These are phyloP conservation scores for Nakaseomyces glabratus DNA, from an alignment of 1,139 yeast species.

Conservation along the genomic window DNA sequence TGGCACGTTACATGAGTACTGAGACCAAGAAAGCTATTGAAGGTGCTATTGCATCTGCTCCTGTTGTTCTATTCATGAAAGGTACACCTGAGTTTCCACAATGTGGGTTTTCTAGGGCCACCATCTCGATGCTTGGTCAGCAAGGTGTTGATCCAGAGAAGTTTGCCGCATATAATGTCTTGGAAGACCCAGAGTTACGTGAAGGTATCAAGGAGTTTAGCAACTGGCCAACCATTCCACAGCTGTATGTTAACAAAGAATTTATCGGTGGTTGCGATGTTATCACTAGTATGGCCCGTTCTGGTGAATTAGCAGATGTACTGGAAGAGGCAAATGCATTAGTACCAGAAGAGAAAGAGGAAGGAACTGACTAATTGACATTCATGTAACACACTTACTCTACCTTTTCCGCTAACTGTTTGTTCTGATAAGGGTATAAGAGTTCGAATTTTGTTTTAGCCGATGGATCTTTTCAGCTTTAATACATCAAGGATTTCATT, in stretches of 20 bases:
- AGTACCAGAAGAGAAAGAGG: slow-evolving; percentile 59
- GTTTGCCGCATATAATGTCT: slow-evolving; percentile 93
- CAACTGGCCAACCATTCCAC: slow-evolving; percentile 61
- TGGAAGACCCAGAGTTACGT: slow-evolving; percentile 90
- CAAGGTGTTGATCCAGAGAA: slow-evolving; percentile 95
- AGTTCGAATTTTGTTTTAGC: no score
- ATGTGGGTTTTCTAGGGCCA: slow-evolving; percentile 95
- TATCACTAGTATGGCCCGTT: slow-evolving; percentile 80
- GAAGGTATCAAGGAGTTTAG: slow-evolving; percentile 89
- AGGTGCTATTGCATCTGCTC: slow-evolving; percentile 75
- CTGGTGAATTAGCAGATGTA: slow-evolving; percentile 82
- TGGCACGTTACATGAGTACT: slow-evolving; percentile 40
- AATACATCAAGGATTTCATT: no score
- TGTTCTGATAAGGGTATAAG: no score
- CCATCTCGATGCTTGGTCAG: slow-evolving; percentile 86
- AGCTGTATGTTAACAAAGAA: slow-evolving; percentile 59
- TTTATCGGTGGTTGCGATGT: slow-evolving; percentile 98
- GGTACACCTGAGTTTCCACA: slow-evolving; percentile 98
- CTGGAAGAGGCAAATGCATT: slow-evolving; percentile 73
- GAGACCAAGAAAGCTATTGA: slow-evolving; percentile 80
- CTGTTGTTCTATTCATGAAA: slow-evolving; percentile 91
- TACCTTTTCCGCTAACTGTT: no score
- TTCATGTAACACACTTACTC: no score
- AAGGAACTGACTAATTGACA: neutral
- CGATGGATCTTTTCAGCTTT: no score